Evolutionary conservation across 2,329 filamentous ascomycete genomes (phyloP), one percentile per base, ranked within the genome.

Genomic region (Fusarium austroafricanum): DNA sequence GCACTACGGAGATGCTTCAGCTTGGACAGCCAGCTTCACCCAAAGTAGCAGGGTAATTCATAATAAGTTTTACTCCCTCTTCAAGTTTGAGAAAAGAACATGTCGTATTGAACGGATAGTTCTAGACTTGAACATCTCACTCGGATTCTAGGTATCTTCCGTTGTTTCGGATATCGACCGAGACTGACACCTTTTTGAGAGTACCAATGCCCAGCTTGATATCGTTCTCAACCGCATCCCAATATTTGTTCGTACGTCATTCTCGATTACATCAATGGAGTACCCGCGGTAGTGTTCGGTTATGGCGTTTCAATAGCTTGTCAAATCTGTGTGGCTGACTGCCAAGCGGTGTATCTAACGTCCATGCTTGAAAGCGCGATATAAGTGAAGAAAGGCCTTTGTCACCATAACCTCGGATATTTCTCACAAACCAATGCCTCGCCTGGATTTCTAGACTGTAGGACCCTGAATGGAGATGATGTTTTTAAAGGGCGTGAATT

Each of bases 211-310:
- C 40, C 5, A 23, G 21, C 39, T 52, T 49, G n/a, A 45, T 8
- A 20, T 49, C n/a, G 11, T 47, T 39, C 51, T 56, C 31, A 10
- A 26, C 18, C 11, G 7, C 12, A 26, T 39, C 10, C n/a, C 12
- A 8, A 37, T 37, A 14, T 11, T 17, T 21, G 18, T 47, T 17
- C 28, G 18, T 47, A 65, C 67, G 21, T 90, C 88, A 93, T 93
- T 78, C 86, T 92, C 74, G 94, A 75, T 87, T 12, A 95, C 90
- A 43, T 86, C 69, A 71, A 61, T 63, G 35, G 28, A 52, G 66
- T 57, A 65, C 47, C 55, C 56, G 65, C 71, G 71, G 71, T 45
- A 70, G 40, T 71, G 46, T 23, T 75, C 70, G 63, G 70, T 61
- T 73, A 67, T 62, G 49, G 38, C 54, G 45, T 66, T 54, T 54